Evolutionary conservation across 345 rosid genomes (phyloP).

Genomic region (Eutrema yunnanense): DNA sequence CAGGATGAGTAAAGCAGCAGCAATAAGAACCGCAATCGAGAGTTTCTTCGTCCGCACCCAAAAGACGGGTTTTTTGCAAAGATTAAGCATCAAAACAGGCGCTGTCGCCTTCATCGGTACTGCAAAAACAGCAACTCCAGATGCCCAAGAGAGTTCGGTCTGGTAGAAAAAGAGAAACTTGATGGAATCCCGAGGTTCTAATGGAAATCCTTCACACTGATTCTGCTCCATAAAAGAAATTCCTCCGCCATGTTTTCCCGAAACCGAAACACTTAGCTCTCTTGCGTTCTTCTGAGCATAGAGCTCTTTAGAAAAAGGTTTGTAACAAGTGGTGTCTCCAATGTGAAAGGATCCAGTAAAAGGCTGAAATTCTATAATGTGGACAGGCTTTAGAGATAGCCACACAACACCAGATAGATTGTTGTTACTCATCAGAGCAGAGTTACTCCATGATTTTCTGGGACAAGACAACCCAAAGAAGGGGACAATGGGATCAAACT

Average conservation of each 20-base stretch:
- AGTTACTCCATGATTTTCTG: constrained; percentile 36
- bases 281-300: constrained; percentile 49
- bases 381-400: constrained; percentile 49
- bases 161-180: constrained; percentile 54
- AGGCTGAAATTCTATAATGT: constrained; percentile 50
- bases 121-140: constrained; percentile 44
- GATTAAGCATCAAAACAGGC: constrained; percentile 45
- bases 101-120: constrained; percentile 70
- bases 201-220: constrained; percentile 44
- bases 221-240: constrained; percentile 60
- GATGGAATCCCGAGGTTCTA: constrained; percentile 59
- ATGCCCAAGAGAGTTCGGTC: constrained; percentile 46
- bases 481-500: constrained; percentile 23
- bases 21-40: constrained; percentile 34
- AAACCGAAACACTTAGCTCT: constrained; percentile 56
- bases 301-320: constrained; percentile 51
- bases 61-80: constrained; percentile 55
- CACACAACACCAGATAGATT: constrained; percentile 81
- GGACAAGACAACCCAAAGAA: constrained; percentile 30
- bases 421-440: constrained; percentile 60
- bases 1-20: constrained; percentile 40
- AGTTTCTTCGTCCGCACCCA: constrained; percentile 60
- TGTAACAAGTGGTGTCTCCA: constrained; percentile 46
- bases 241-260: constrained; percentile 44
- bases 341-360: constrained; percentile 27